Evolutionary conservation across 2,329 filamentous ascomycete species (phyloP).

Genomic region (Xylaria sp.): DNA sequence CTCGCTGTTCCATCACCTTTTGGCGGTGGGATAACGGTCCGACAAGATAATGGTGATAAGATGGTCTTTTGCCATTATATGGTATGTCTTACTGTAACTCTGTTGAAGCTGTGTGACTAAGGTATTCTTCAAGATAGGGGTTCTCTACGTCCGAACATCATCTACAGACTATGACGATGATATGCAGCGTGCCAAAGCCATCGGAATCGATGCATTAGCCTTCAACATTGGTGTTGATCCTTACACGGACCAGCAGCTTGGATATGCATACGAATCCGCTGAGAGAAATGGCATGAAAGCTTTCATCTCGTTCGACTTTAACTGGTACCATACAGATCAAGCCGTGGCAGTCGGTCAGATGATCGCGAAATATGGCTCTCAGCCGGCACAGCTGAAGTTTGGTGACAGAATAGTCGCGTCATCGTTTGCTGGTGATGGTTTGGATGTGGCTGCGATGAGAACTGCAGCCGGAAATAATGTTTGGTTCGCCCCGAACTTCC

Average conservation of each 20-base stretch:
- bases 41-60: constrained; percentile 10
- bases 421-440: constrained; percentile 56
- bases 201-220: constrained; percentile 45
- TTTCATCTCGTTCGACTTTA: constrained; percentile 64
- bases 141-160: constrained; percentile 49
- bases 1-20: constrained; percentile 7
- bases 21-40: not conserved
- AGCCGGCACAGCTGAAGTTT: constrained; percentile 54
- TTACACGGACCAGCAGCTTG: constrained; percentile 53
- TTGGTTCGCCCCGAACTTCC: constrained; percentile 58
- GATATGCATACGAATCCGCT: constrained; percentile 56
- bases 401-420: constrained; percentile 58
- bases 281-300: constrained; percentile 56
- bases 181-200: constrained; percentile 51
- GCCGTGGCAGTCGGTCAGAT: constrained; percentile 50
- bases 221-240: constrained; percentile 55
- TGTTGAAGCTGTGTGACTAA: not conserved
- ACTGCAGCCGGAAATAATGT: constrained; percentile 50
- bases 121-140: constrained; percentile 46
- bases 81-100: not conserved
- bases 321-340: constrained; percentile 50
- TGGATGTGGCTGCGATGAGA: constrained; percentile 50
- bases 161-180: constrained; percentile 54
- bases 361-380: constrained; percentile 51
- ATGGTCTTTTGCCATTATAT: constrained; percentile 24